phyloP scores from a whole-genome alignment of 768 basidiomycete genomes.

The Kwoniella mangroviensis region DNA sequence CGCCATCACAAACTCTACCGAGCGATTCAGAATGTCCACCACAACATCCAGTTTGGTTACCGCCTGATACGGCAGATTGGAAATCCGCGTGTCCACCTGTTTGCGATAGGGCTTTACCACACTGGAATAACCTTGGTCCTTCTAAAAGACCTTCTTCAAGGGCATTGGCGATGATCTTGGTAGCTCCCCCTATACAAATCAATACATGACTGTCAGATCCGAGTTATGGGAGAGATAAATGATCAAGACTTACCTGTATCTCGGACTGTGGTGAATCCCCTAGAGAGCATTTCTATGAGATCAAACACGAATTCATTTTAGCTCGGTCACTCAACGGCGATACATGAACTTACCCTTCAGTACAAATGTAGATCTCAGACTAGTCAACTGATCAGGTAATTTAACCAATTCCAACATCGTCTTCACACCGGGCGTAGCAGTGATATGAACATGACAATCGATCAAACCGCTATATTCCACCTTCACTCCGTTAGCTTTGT shows the following conservation, averaged over 20 bases:
- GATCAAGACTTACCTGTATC: constrained; percentile 53
- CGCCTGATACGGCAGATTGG: constrained; percentile 51
- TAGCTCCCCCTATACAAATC: constrained; percentile 51
- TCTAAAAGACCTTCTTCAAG: constrained; percentile 59
- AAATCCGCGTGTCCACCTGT: constrained; percentile 62
- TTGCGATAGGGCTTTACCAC: constrained; percentile 61
- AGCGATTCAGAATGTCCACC: constrained; percentile 41
- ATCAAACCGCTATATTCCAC: constrained; percentile 56
- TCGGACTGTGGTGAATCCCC: constrained; percentile 61
- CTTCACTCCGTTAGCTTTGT: neutral
- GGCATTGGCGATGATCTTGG: constrained; percentile 59
- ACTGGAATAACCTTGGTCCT: constrained; percentile 60
- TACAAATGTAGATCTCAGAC: constrained; percentile 14
- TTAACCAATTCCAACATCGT: constrained; percentile 58
- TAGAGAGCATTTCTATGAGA: constrained; percentile 53
- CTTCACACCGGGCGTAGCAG: constrained; percentile 59
- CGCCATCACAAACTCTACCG: constrained; percentile 59
- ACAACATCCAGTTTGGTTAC: constrained; percentile 44
- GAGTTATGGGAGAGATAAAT: no score
- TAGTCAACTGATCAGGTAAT: constrained; percentile 14
- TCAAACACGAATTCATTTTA: neutral
- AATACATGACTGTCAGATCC: neutral
- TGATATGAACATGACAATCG: constrained; percentile 62
- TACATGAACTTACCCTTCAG: constrained; percentile 5
- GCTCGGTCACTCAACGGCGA: neutral